A percentile compares a stretch with the other conserved stretches of the same genome.
Evolutionary conservation across 2,329 filamentous ascomycete genomes (phyloP).

Genomic region (Atkinsonella hypoxylon): DNA sequence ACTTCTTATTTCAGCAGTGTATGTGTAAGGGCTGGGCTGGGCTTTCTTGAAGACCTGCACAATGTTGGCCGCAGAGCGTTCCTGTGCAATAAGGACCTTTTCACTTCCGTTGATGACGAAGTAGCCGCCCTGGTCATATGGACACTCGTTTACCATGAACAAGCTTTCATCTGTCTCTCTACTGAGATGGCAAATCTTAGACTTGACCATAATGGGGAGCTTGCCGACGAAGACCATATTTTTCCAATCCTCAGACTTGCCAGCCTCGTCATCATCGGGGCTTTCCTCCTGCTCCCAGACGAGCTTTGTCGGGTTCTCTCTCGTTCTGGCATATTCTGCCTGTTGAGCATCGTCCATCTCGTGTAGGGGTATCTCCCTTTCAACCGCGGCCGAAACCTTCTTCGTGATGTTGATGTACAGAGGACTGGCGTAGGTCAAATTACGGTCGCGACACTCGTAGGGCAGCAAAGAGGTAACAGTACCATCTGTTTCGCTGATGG

Average conservation of each 20-base stretch:
- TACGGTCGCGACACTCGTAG: constrained; percentile 90
- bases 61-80: constrained; percentile 94
- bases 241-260: constrained; percentile 43
- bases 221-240: constrained; percentile 86
- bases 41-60: constrained; percentile 99
- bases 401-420: constrained; percentile 84
- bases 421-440: constrained; percentile 87
- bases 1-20: constrained; percentile 90
- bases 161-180: constrained; percentile 74
- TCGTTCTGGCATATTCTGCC: constrained; percentile 40
- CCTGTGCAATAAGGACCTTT: constrained; percentile 95
- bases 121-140: constrained; percentile 96
- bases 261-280: constrained; percentile 36
- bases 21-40: constrained; percentile 79
- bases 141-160: constrained; percentile 89
- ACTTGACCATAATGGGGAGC: constrained; percentile 96
- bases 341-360: constrained; percentile 58
- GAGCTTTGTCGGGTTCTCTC: constrained; percentile 45
- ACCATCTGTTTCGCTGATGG: constrained; percentile 87
- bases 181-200: constrained; percentile 83
- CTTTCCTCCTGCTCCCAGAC: constrained; percentile 50
- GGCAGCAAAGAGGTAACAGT: constrained; percentile 76
- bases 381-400: constrained; percentile 71
- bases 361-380: constrained; percentile 53
- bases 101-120: constrained; percentile 99